phyloP scores from a whole-genome alignment of 2,329 filamentous ascomycete genomes.

The Xylariales sp. region DNA sequence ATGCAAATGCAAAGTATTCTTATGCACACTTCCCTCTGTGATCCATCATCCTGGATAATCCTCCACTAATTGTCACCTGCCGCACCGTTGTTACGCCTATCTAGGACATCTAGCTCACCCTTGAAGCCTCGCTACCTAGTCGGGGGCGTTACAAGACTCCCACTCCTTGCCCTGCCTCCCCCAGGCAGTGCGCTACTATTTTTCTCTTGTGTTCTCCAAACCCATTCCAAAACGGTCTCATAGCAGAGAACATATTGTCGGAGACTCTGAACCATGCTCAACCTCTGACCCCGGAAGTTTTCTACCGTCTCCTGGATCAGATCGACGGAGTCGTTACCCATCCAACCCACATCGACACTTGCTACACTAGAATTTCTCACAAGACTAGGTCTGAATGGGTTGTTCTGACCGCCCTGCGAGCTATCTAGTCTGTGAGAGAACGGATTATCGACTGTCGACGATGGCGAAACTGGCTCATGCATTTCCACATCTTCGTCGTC shows the following conservation, averaged over 20 bases:
- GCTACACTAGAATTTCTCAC: not conserved
- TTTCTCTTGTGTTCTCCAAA: constrained; percentile 46
- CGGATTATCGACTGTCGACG: constrained; percentile 18
- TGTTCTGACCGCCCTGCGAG: constrained; percentile 1
- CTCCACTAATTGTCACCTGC: too few species aligned
- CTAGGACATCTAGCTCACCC: too few species aligned
- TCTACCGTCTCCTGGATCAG: constrained; percentile 83
- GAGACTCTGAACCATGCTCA: constrained; percentile 96
- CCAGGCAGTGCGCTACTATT: constrained; percentile 11
- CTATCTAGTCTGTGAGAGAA: not conserved
- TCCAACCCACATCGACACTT: constrained; percentile 53
- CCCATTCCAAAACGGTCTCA: constrained; percentile 89
- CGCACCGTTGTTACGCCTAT: too few species aligned
- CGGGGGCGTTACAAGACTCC: constrained; percentile 22
- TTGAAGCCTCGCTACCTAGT: constrained; percentile 14
- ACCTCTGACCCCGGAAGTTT: constrained; percentile 80
- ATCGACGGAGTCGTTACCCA: constrained; percentile 68
- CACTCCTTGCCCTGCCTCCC: constrained; percentile 25
- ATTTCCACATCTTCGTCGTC: constrained; percentile 44
- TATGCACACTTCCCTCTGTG: too few species aligned
- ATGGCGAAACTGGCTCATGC: constrained; percentile 27
- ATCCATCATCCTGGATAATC: too few species aligned
- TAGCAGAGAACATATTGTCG: constrained; percentile 95
- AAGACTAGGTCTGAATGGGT: not conserved
- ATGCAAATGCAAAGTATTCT: too few species aligned